Evolutionary conservation across 306 rosid genomes (phyloP), one percentile per base, ranked within the genome.

Genomic region (Hippophae gyantsensis): DNA sequence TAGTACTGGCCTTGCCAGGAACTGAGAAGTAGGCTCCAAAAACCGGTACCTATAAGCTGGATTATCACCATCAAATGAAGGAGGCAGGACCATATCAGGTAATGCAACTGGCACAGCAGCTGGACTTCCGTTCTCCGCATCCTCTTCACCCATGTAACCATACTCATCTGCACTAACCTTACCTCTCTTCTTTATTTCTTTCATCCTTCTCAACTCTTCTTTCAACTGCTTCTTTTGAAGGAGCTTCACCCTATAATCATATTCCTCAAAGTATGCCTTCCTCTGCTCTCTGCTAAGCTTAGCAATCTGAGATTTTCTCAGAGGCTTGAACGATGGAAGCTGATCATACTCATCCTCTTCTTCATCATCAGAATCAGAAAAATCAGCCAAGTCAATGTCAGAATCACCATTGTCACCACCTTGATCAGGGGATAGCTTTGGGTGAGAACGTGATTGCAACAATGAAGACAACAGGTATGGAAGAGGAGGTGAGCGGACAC

Each of bases 21-120:
- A 81, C 79, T 88, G 99, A 52, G 99, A 93, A 49, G 89, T 86
- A 7, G 99, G 97, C 77, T 93, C 99, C 78, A 93, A 71, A 79
- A 88, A 88, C 27, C 99, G 96, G 82, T 88, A 93, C 74, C 97
- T 80, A 53, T 83, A 80, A 68, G 94, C 96, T 52, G 97, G 86
- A 75, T 58, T 85, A 65, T 86, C 93, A 61, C 99, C 73, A 65
- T 93, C 99, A 72, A 93, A 93, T n/a, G 99, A 84, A 59, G 86
- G 95, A 45, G 99, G 97, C 68, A 93, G 77, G 71, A 43, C 85
- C 95, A 88, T 86, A 76, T 93, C 99, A 32, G 99, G 97, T 76
- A 93, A 75, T 10, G 96, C 85, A 69, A 93, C 99, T 41, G 86
- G 95, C 70, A 93, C 99, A 48, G 99, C 89, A 60, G 99, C 95